Base-by-base conservation (phyloP, 345 rosid genomes). In the Corchorus olitorius region DNA sequence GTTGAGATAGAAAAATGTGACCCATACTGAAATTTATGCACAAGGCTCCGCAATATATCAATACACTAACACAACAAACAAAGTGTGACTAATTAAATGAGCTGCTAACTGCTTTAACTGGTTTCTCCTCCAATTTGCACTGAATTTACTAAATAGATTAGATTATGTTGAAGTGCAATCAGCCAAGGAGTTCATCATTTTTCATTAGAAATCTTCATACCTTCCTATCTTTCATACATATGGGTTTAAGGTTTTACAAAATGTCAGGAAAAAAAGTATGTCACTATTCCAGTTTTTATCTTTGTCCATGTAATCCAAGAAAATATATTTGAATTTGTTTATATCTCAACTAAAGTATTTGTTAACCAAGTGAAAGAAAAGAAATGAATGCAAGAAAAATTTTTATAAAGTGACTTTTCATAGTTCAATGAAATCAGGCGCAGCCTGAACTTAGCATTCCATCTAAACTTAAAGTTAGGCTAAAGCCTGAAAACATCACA, bases 1-100 rank as follows among this genome's bases (percentile, higher is more conserved):
- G 75, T 45, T 73, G 70, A 27, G 77, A 74, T 41, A 37, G 9
- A 15, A 66, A 41, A 20, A 15, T 20, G 27, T 73, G 77, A 72
- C 37, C 22, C 52, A 8, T 16, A 56, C 13, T 16, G 4, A 39
- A 68, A 33, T 48, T 15, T 14, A 69, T 52, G 39, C 49, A 39
- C 11, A 58, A 39, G 61, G 17, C 50, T 72, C 50, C 10, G 35
- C 4, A 1, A 55, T 8, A 54, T 49, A 53, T 15, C 16, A 48
- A 70, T 65, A 33, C 56, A 52, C 20, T 62, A 2, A 0, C 20
- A 50, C 37, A 62, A 16, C 6, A 50, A 43, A 64, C 39, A 39
- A 43, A 27, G 6, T 41, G 48, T 37, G 22, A 9, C 49, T 65
- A 72, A 78, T 34, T 54, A 60, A 72, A 54, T 14, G 7, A 43